Conservation (phyloP, 805 yeast genomes). For the Kluyveromyces nonfermentans region DNA sequence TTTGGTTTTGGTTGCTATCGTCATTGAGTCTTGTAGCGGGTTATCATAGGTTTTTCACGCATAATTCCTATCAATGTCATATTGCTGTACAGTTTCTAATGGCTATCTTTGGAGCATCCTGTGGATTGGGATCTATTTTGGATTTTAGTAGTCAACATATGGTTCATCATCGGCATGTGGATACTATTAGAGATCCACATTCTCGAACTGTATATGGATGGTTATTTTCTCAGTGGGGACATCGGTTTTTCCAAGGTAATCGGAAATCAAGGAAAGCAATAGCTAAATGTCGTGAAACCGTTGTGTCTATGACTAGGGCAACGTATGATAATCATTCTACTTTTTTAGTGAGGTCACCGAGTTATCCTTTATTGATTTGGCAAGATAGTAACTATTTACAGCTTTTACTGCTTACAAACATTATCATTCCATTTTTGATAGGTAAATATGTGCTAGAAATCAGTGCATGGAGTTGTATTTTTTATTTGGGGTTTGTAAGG, state of each 20-base stretch:
- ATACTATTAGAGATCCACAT: conserved; percentile 84
- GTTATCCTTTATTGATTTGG: conserved; percentile 46
- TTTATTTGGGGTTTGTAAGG: conserved; percentile 60
- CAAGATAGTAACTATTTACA: conserved; percentile 65
- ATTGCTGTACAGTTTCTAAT: conserved; percentile 11
- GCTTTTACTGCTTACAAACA: conserved; percentile 41
- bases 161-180: conserved; percentile 84
- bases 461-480: conserved; percentile 63
- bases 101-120: conserved; percentile 19
- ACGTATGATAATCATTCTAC: conserved; percentile 24
- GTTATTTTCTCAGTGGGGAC: conserved; percentile 78
- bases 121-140: conserved; percentile 20
- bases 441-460: conserved; percentile 66
- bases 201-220: conserved; percentile 66
- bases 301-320: conserved; percentile 29
- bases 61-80: conserved; percentile 18
- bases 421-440: conserved; percentile 55
- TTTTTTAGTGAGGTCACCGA: conserved; percentile 56
- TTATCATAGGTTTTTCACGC: conserved; percentile 21
- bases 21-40: conserved; percentile 19
- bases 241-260: conserved; percentile 67
- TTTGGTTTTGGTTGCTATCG: conserved; percentile 12
- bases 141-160: conserved; percentile 42
- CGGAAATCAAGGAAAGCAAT: conserved; percentile 39
- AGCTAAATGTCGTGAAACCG: conserved; percentile 40